Evolutionary conservation across 2,329 filamentous ascomycete genomes (phyloP).

Genomic region (Fusarium buharicum): DNA sequence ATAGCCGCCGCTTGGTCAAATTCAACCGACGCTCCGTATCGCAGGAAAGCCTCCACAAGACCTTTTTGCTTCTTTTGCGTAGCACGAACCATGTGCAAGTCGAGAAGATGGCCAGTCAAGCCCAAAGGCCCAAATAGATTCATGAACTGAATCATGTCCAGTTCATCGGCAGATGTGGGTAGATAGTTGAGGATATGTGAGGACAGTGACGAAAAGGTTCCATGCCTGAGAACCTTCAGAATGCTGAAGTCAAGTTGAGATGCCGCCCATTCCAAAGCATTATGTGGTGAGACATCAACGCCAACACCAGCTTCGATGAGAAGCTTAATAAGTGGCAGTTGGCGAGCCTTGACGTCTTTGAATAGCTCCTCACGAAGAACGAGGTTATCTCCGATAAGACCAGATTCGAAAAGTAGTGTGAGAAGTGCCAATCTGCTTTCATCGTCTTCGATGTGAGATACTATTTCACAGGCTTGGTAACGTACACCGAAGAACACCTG

Average conservation of each 20-base stretch:
- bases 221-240: conserved; percentile 4
- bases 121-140: conserved; percentile 8
- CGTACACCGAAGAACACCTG: conserved; percentile 3
- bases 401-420: not conserved
- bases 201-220: not conserved
- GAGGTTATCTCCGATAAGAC: not conserved
- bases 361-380: conserved; percentile 15
- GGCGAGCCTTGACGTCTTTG: not conserved
- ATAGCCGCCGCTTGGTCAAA: conserved; percentile 10
- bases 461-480: not conserved
- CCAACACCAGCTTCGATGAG: conserved; percentile 2
- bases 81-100: conserved; percentile 2
- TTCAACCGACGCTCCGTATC: conserved; percentile 12
- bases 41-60: not conserved
- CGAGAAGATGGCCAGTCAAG: not conserved
- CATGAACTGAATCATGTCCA: conserved; percentile 4
- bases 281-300: conserved; percentile 4
- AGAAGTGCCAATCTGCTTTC: not conserved
- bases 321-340: conserved; percentile 3
- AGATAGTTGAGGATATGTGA: not conserved
- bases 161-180: not conserved
- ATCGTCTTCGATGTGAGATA: not conserved
- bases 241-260: conserved; percentile 9
- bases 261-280: conserved; percentile 5
- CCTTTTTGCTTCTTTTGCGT: not conserved